Evolutionary conservation across 768 basidiomycete genomes (phyloP).

Genomic region (Phlegmacium glaucopus): DNA sequence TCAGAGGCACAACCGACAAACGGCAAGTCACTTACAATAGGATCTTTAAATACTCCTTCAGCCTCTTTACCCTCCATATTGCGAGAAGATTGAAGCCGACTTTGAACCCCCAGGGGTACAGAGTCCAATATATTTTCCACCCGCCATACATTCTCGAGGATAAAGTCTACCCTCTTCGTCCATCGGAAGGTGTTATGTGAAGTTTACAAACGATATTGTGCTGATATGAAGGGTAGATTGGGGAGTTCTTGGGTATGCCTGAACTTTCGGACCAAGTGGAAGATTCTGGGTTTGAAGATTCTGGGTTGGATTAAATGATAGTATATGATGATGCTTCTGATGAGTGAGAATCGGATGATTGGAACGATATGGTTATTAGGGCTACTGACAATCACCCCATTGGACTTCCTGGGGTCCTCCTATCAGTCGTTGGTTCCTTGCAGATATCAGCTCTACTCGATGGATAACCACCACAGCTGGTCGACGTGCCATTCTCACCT

Average conservation of each 20-base stretch:
- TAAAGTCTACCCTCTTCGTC: conserved; percentile 37
- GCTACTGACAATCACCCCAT: background rate
- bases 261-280: too few relatives aligned
- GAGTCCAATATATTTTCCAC: conserved; percentile 7
- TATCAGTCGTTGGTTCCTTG: conserved; percentile 32
- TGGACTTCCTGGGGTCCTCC: conserved; percentile 34
- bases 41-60: too few relatives aligned
- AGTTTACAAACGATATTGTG: conserved; percentile 1
- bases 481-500: conserved; percentile 27
- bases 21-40: too few relatives aligned
- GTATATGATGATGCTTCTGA: too few relatives aligned
- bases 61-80: too few relatives aligned
- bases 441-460: conserved; percentile 27
- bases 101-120: background rate
- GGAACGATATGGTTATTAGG: too few relatives aligned
- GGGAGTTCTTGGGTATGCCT: too few relatives aligned
- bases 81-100: too few relatives aligned
- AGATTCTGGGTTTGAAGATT: too few relatives aligned
- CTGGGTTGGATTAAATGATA: too few relatives aligned
- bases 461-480: conserved; percentile 40
- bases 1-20: background rate
- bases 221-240: too few relatives aligned
- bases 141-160: conserved; percentile 8
- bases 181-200: conserved; percentile 30
- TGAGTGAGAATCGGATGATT: too few relatives aligned